Percentiles rank a stretch among this genome's conserved stretches.
These are phyloP conservation scores for Trichothecium sympodiale DNA, from an alignment of 2,329 filamentous ascomycete genomes.

Conservation along the genomic window DNA sequence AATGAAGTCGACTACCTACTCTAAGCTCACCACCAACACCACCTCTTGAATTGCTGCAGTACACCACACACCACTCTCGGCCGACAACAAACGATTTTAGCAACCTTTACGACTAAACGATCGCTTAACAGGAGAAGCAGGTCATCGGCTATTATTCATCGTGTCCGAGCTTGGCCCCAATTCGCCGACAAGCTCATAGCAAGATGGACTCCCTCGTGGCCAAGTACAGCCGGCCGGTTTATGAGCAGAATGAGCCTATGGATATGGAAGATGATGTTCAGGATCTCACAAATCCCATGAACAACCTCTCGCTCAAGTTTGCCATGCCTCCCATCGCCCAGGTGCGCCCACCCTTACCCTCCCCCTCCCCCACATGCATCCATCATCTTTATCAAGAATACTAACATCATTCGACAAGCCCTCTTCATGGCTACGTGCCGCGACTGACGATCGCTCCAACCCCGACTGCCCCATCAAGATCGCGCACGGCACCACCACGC, in stretches of 20 bases:
- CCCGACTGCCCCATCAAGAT: slow-evolving; percentile 98
- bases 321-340: slow-evolving; percentile 87
- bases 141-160: not conserved
- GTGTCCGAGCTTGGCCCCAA: too few relatives aligned
- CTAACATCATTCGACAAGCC: slow-evolving; percentile 40
- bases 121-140: not conserved
- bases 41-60: too few relatives aligned
- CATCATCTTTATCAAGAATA: not conserved
- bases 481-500: slow-evolving; percentile 94
- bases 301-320: slow-evolving; percentile 82
- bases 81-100: slow-evolving; percentile 2
- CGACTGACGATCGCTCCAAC: slow-evolving; percentile 95
- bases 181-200: slow-evolving; percentile 8
- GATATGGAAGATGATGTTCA: slow-evolving; percentile 64
- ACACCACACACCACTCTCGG: too few relatives aligned
- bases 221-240: slow-evolving; percentile 74
- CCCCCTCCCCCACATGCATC: not conserved
- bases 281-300: slow-evolving; percentile 60
- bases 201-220: slow-evolving; percentile 88
- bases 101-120: too few relatives aligned
- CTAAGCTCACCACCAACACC: too few relatives aligned
- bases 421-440: slow-evolving; percentile 88
- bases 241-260: slow-evolving; percentile 60
- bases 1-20: too few relatives aligned
- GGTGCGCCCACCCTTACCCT: slow-evolving; percentile 39